A percentile compares a stretch with the other conserved stretches of the same genome.
These are phyloP conservation scores for Blastosporella zonata DNA, from an alignment of 1,284 basidiomycete genomes.

Conservation along the genomic window DNA sequence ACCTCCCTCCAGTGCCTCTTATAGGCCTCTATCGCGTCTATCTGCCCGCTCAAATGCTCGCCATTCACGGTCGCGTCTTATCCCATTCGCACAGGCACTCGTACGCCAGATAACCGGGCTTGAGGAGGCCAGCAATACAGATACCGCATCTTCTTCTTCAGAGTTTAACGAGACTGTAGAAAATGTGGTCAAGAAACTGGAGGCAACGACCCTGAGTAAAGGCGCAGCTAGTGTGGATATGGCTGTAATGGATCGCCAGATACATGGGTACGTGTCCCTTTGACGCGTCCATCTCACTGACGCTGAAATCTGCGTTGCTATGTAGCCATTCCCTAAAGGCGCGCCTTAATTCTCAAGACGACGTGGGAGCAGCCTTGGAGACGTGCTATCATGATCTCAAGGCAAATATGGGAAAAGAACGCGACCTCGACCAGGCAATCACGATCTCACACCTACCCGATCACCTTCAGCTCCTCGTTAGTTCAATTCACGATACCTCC, in stretches of 20 bases:
- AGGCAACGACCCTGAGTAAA: constrained; percentile 45
- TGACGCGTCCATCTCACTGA: constrained; percentile 7
- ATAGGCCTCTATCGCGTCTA: constrained; percentile 50
- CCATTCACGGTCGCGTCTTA: constrained; percentile 49
- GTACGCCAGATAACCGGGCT: constrained; percentile 50
- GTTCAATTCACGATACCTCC: constrained; percentile 19
- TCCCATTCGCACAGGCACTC: constrained; percentile 52
- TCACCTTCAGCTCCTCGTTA: constrained; percentile 69
- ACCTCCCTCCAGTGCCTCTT: constrained; percentile 32
- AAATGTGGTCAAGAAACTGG: constrained; percentile 46
- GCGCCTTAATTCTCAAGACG: constrained; percentile 60
- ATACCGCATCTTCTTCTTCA: constrained; percentile 35
- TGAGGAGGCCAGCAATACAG: constrained; percentile 40
- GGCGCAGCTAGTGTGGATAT: constrained; percentile 56
- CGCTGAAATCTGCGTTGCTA: neutral
- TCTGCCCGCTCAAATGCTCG: constrained; percentile 53
- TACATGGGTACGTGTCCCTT: constrained; percentile 48
- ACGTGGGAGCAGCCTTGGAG: constrained; percentile 56
- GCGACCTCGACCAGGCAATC: constrained; percentile 64
- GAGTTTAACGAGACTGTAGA: constrained; percentile 52
- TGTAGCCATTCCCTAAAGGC: constrained; percentile 64
- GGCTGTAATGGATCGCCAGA: constrained; percentile 47
- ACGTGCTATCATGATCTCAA: constrained; percentile 49
- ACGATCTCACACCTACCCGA: constrained; percentile 63
- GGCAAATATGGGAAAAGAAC: constrained; percentile 40